Evolutionary conservation across 1,284 basidiomycete genomes (phyloP).

Genomic region (Boletus holoroseus): DNA sequence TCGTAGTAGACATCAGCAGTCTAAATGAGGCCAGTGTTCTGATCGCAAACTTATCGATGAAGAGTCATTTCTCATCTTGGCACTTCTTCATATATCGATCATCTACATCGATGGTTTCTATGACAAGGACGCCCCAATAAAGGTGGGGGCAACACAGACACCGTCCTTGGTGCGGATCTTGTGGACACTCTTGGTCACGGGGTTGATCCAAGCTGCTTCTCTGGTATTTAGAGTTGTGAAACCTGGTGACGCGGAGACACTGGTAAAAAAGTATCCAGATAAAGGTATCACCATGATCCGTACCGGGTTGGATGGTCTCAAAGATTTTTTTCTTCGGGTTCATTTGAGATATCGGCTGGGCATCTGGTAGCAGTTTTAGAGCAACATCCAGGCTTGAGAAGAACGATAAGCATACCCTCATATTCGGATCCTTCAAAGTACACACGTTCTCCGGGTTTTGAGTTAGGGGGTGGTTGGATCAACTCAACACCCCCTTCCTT

Average conservation of each 20-base stretch:
- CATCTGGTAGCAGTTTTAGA: constrained; percentile 41
- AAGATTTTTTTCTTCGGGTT: constrained; percentile 99
- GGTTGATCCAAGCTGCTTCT: constrained; percentile 91
- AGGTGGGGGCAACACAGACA: constrained; percentile 72
- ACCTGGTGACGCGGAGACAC: constrained; percentile 37
- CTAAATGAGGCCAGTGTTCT: neutral
- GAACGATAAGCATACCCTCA: constrained; percentile 47
- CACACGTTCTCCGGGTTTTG: constrained; percentile 84
- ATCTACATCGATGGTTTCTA: constrained; percentile 36
- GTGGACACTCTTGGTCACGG: constrained; percentile 74
- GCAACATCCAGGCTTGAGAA: neutral
- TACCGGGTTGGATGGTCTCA: constrained; percentile 87
- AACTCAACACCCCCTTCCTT: constrained; percentile 91
- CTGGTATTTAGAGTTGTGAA: constrained; percentile 82
- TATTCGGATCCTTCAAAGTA: constrained; percentile 89
- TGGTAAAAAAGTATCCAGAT: constrained; percentile 3
- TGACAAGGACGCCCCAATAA: constrained; percentile 84
- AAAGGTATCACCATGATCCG: constrained; percentile 1
- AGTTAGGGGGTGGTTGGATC: constrained; percentile 79
- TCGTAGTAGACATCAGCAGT: constrained; percentile 5
- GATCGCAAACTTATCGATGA: neutral
- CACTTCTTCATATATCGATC: neutral
- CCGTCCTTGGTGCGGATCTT: constrained; percentile 83
- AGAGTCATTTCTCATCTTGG: neutral
- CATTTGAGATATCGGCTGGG: constrained; percentile 70